These are phyloP conservation scores for Ogataea pilisensis DNA, from an alignment of 805 yeast genomes.

Conservation along the genomic window DNA sequence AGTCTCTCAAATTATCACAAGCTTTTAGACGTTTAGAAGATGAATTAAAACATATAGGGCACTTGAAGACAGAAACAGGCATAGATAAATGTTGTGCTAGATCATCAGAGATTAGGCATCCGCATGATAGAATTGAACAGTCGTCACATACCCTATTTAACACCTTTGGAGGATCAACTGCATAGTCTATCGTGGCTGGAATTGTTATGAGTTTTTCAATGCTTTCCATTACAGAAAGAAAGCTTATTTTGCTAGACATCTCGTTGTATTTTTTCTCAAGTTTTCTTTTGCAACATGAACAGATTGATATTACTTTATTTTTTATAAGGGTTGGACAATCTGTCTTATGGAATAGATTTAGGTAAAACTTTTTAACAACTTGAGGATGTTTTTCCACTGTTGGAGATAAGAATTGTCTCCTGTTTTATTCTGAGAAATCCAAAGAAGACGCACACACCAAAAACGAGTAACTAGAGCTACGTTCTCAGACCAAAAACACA, in stretches of 20 bases:
- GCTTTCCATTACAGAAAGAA: conserved; percentile 10
- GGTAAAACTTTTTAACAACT: no score
- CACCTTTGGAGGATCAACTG: conserved; percentile 18
- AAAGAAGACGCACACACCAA: no score
- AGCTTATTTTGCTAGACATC: neutral
- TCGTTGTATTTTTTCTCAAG: neutral
- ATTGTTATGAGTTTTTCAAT: conserved; percentile 17
- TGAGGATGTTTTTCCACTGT: no score
- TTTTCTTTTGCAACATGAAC: no score
- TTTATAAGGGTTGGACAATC: no score
- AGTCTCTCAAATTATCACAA: conserved; percentile 31
- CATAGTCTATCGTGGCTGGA: conserved; percentile 22
- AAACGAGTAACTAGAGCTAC: no score
- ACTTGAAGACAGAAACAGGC: conserved; percentile 21
- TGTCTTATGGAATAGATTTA: no score
- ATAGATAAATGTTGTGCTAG: conserved; percentile 23
- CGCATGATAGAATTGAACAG: conserved; percentile 35
- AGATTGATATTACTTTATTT: no score
- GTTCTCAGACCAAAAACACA: no score
- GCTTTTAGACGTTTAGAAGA: conserved; percentile 27
- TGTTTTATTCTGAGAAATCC: no score
- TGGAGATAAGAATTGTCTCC: no score
- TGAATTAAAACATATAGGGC: conserved; percentile 34
- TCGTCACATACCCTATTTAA: conserved; percentile 25
- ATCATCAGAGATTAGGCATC: conserved; percentile 36